A percentile compares a stretch with the other conserved stretches of the same genome.
Conservation (phyloP, 148 eudicot genomes). For the Heliamphora exappendiculata region DNA sequence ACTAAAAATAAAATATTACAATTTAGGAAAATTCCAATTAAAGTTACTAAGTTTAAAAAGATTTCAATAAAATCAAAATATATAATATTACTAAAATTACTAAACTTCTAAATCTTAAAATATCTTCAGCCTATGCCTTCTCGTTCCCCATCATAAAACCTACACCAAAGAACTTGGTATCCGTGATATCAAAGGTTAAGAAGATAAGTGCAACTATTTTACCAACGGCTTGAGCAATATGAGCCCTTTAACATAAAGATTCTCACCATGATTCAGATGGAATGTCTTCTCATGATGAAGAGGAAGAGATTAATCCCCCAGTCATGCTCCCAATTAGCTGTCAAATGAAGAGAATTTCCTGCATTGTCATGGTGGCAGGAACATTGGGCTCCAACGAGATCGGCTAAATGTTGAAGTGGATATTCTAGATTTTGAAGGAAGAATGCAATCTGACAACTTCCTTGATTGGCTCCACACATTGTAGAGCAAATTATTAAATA, state of each 20-base stretch:
- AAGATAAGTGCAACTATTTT: not conserved
- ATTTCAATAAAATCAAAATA: no score
- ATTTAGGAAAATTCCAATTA: no score
- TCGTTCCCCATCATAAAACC: no score
- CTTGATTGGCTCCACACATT: not conserved
- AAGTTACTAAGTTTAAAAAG: no score
- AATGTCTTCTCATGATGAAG: not conserved
- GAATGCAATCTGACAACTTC: not conserved
- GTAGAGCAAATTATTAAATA: not conserved
- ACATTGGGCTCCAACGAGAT: not conserved
- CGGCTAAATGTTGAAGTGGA: not conserved
- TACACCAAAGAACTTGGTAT: no score
- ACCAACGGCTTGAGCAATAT: not conserved
- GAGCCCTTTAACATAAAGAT: not conserved
- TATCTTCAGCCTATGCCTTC: no score
- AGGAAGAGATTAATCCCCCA: not conserved
- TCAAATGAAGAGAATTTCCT: not conserved
- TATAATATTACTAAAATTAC: no score
- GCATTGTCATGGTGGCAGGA: not conserved
- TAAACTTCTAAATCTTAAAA: no score
- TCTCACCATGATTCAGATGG: not conserved
- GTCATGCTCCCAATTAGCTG: not conserved
- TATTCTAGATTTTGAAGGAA: not conserved
- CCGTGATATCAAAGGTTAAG: no score
- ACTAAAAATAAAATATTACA: no score